Evolutionary conservation across 2,329 filamentous ascomycete genomes (phyloP).

Genomic region (Tolypocladium ovalisporum): DNA sequence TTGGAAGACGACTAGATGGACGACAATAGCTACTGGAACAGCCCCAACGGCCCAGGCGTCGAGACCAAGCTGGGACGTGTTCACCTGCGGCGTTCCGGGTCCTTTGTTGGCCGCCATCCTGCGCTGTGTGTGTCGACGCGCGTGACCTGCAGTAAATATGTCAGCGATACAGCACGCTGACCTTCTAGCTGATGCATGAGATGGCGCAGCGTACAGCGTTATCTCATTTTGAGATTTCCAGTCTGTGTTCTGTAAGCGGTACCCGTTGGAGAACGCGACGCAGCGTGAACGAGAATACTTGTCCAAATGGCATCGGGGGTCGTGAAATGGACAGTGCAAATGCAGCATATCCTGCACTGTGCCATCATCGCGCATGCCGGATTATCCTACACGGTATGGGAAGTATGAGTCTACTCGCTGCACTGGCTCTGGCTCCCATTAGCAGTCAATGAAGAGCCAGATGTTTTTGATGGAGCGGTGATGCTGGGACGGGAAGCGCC

Average conservation of each 20-base stretch:
- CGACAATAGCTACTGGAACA: slow-evolving; percentile 2
- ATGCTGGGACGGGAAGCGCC: neutral
- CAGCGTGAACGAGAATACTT: neutral
- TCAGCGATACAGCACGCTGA: neutral
- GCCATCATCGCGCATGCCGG: no score
- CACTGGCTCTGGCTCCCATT: neutral
- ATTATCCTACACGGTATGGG: no score
- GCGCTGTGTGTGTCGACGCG: neutral
- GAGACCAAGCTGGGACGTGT: neutral
- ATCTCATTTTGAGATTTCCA: neutral
- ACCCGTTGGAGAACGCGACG: neutral
- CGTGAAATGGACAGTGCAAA: neutral
- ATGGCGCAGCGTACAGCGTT: neutral
- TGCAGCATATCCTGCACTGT: neutral
- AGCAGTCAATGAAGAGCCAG: no score
- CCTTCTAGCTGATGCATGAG: neutral
- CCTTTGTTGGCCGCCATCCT: slow-evolving; percentile 3
- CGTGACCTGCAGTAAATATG: neutral
- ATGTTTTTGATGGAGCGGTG: no score
- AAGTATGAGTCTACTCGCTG: neutral
- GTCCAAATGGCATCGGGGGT: neutral
- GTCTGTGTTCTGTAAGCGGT: neutral
- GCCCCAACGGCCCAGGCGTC: slow-evolving; percentile 1
- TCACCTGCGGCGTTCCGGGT: neutral
- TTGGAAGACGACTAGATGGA: slow-evolving; percentile 1